Base-by-base conservation (phyloP, 805 yeast genomes). In the Metschnikowia borealis region DNA sequence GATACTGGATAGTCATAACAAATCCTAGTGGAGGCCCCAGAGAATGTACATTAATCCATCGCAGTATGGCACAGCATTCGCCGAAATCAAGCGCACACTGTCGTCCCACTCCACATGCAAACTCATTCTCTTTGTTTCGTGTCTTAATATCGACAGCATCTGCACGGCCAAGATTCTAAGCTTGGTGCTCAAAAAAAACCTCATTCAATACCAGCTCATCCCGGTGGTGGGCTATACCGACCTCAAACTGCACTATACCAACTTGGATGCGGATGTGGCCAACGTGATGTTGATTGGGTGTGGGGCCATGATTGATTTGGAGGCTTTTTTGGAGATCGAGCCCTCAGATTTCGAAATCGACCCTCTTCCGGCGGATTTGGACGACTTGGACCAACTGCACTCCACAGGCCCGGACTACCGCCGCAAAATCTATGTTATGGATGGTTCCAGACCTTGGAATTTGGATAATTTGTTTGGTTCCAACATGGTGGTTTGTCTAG, bases 361-460 rank as follows among this genome's bases (percentile, higher is more conserved):
- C 6, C 61, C 60, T 15, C 56, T 54, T 6, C 39, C 46, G 34
- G 36, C 66, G 56, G 6, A 66, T 59, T 44, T 56, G 21, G 62
- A 62, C 14, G 64, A 64, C 18, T 54, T 71, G 34, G 57, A 53
- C 33, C 45, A 43, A 17, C 51, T 46, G 20, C 34, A 35, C 14
- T 13, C 20, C 21, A 11, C n/a, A 5, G 38, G 11, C 5, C 49
- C 45, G 21, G 50, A 48, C 17, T 64, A 77, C 38, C 77, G 69
- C 44, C 76, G 94, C 55, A 81, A 77, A 50, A 79, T 92, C 2
- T 95, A 89, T 60, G 80, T 95, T 10, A 76, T 94, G 49, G 99
- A 94, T 67, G 90, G 96, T 3, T 94, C 87, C 56, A 73, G 98
- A 55, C 99, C 99, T 3, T 94, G 99, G 98, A 91, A 91, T 67